Evolutionary conservation across 148 eudicot genomes (phyloP).

Genomic region (Oxyria digyna): DNA sequence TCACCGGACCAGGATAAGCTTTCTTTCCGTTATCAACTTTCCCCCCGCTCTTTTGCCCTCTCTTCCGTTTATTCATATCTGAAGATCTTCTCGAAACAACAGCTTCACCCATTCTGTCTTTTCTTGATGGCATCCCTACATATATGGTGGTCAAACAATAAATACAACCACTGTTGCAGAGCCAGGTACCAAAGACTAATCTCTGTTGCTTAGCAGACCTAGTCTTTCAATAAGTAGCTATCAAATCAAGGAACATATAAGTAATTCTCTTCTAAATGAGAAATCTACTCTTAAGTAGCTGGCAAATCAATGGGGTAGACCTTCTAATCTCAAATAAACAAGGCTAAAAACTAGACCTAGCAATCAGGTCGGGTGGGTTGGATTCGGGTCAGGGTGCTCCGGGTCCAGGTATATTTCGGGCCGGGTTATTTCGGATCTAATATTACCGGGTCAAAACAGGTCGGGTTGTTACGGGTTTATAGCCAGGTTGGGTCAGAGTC

Average conservation of each 20-base stretch:
- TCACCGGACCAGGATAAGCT: slow-evolving; percentile 18
- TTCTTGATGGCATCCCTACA: background rate
- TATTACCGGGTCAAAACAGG: too few species aligned
- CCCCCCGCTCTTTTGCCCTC: slow-evolving; percentile 12
- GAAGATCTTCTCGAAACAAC: background rate
- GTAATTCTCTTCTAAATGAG: background rate
- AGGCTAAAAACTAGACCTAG: background rate
- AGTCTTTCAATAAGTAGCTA: background rate
- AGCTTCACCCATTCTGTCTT: background rate
- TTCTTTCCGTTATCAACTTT: slow-evolving; percentile 17
- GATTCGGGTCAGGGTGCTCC: too few species aligned
- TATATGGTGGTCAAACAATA: too few species aligned
- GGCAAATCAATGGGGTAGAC: too few species aligned
- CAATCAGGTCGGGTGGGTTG: too few species aligned
- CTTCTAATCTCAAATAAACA: background rate
- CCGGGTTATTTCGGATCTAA: too few species aligned
- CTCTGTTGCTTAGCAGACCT: too few species aligned
- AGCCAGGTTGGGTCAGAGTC: too few species aligned
- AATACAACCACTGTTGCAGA: too few species aligned
- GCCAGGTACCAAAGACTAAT: background rate
- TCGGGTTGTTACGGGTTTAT: too few species aligned
- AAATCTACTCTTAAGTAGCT: background rate
- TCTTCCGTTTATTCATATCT: slow-evolving; percentile 16
- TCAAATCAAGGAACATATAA: background rate
- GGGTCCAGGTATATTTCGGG: too few species aligned